phyloP scores from a whole-genome alignment of 1,284 basidiomycete species.

The Apiotrichum montevideense region DNA sequence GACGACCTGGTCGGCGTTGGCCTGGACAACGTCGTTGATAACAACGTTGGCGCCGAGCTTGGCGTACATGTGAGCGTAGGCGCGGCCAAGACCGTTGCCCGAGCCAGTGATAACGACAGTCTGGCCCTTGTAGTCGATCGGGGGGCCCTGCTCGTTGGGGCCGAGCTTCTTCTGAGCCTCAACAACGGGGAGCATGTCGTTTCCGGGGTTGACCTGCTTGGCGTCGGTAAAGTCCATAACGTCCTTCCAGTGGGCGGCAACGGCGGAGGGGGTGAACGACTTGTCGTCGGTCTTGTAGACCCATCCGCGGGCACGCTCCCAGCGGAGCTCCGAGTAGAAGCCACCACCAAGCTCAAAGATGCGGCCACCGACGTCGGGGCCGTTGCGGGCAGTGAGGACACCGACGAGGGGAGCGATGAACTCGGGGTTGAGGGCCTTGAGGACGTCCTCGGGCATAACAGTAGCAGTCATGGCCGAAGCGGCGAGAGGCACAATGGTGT shows the following conservation, averaged over 20 bases:
- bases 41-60: slow-evolving; percentile 92
- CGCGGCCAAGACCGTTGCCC: slow-evolving; percentile 84
- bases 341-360: slow-evolving; percentile 94
- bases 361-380: slow-evolving; percentile 75
- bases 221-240: slow-evolving; percentile 82
- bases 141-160: slow-evolving; percentile 22
- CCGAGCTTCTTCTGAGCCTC: slow-evolving; percentile 11
- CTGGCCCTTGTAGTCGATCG: slow-evolving; percentile 78
- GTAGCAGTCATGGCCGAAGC: slow-evolving; percentile 92
- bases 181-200: slow-evolving; percentile 52
- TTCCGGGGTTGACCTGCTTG: slow-evolving; percentile 60
- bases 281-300: slow-evolving; percentile 81
- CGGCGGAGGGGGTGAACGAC: slow-evolving; percentile 90
- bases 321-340: slow-evolving; percentile 84
- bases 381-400: slow-evolving; percentile 49
- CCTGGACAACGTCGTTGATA: slow-evolving; percentile 89
- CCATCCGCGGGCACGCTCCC: slow-evolving; percentile 79
- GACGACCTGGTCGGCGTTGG: slow-evolving; percentile 75
- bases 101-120: slow-evolving; percentile 93
- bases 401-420: slow-evolving; percentile 89
- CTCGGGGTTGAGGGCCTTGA: slow-evolving; percentile 86
- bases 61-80: slow-evolving; percentile 86
- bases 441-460: slow-evolving; percentile 94
- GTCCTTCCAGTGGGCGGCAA: slow-evolving; percentile 73
- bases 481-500: slow-evolving; percentile 85